Conservation (phyloP, 2,329 filamentous ascomycete species). For the Trichoderma sp. region DNA sequence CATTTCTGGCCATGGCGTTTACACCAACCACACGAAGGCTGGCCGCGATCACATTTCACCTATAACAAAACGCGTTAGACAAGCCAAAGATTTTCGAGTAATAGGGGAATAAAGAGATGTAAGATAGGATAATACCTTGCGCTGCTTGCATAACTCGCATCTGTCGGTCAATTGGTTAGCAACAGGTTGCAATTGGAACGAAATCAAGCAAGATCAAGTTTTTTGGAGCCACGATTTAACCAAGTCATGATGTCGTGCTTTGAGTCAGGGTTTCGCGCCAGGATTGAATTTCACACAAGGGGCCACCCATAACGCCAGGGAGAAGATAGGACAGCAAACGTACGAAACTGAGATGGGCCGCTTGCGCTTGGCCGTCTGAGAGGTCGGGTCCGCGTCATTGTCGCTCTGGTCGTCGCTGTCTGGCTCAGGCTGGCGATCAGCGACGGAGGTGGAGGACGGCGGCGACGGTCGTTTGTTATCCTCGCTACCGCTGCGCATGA, state of each 20-base stretch:
- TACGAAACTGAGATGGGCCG: slow-evolving; percentile 61
- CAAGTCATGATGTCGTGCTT: neutral
- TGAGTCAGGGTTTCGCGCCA: neutral
- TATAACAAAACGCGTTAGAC: slow-evolving; percentile 19
- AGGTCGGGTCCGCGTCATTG: slow-evolving; percentile 37
- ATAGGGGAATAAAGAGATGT: neutral
- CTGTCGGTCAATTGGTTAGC: slow-evolving; percentile 38
- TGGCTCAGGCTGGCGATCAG: slow-evolving; percentile 35
- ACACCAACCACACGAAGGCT: slow-evolving; percentile 69
- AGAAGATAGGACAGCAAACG: slow-evolving; percentile 4
- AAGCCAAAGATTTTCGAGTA: neutral
- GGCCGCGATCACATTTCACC: slow-evolving; percentile 74
- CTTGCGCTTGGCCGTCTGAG: slow-evolving; percentile 52
- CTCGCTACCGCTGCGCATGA: slow-evolving; percentile 26
- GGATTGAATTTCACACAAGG: neutral
- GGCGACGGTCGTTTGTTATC: slow-evolving; percentile 24
- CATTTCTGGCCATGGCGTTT: slow-evolving; percentile 60
- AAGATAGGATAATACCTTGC: slow-evolving; percentile 59
- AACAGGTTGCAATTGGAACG: neutral
- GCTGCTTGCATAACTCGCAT: slow-evolving; percentile 75
- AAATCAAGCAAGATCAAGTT: neutral
- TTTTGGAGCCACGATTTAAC: neutral
- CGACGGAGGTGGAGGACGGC: slow-evolving; percentile 28
- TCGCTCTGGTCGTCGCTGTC: slow-evolving; percentile 53
- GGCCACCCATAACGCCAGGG: too few relatives aligned